Percentiles rank a stretch among this genome's conserved stretches.
phyloP scores from a whole-genome alignment of 371 early-diverging fungal species.

The Smittium mucronatum region DNA sequence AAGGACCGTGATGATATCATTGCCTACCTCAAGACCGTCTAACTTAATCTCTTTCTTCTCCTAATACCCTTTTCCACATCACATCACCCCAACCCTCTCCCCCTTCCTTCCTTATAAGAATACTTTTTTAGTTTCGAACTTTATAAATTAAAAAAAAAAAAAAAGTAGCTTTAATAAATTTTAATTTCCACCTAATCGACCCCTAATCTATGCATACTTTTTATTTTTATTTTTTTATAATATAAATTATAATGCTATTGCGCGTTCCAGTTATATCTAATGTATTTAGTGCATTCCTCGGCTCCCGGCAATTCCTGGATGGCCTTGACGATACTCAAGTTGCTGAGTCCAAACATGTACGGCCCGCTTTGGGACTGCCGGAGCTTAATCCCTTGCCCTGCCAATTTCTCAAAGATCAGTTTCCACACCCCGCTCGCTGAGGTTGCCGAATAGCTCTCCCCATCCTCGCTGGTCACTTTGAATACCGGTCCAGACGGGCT shows the following conservation, averaged over 20 bases:
- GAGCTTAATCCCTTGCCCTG: conserved; percentile 57
- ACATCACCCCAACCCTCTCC: too few species aligned
- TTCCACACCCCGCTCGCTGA: conserved; percentile 89
- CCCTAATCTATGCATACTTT: too few species aligned
- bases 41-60: not conserved
- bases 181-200: too few species aligned
- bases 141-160: too few species aligned
- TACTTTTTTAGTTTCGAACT: too few species aligned
- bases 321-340: conserved; percentile 72
- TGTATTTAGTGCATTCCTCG: conserved; percentile 52
- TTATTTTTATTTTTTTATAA: too few species aligned
- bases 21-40: conserved; percentile 10
- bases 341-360: conserved; percentile 78
- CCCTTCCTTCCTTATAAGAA: too few species aligned
- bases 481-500: conserved; percentile 74
- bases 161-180: too few species aligned
- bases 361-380: conserved; percentile 79
- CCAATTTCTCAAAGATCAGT: conserved; percentile 59
- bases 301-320: conserved; percentile 79
- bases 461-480: conserved; percentile 60
- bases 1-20: conserved; percentile 43
- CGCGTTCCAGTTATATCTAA: conserved; percentile 20
- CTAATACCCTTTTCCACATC: not conserved
- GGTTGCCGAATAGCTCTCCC: conserved; percentile 47
- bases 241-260: too few species aligned